Evolutionary conservation across 1,139 yeast genomes (phyloP), one percentile per base, ranked within the genome.

Genomic region (Nakaseomyces nivariensis): DNA sequence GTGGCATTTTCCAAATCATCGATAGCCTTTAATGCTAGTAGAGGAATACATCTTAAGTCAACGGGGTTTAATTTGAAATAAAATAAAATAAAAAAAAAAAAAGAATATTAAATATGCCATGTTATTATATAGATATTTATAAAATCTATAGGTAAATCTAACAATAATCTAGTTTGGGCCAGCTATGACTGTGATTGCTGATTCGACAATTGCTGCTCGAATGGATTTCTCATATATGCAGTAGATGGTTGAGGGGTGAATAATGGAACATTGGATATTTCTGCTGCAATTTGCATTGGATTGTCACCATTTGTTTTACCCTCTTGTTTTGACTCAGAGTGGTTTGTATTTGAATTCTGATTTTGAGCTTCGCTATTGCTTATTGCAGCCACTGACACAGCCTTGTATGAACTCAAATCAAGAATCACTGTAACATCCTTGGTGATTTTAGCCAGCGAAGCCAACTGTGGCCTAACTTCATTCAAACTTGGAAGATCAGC

Each of bases 361-460:
- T 17, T 27, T 22, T 27, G 34, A 2, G 10, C 10, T 27, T 27
- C 44, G 8, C n/a, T 29, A 13, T 41, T n/a, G 27, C n/a, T 29
- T n/a, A 29, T 29, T n/a, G 44, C 44, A 8, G 44, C n/a, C 4
- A 41, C 44, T 4, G 60, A 45, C 13, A 60, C 70, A 42, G 60
- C 67, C 50, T 75, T 74, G 63, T 78, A 77, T 5, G 81, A 71
- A 49, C 82, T 77, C 46, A 74, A 72, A 61, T 89, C 96, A 45
- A 89, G 69, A 57, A 86, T 73, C 11, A 86, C 81, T 0, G 97
- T 89, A 10, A 90, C 86, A 59, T 90, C 97, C 61, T 90, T 90
- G 2, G 96, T 87, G 4, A 90, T 85, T 55, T 88, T 82, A 0
- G 97, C 89, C 51, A 90, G 71, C 34, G 81, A 78, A 0, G 96